Conservation (phyloP, 352 stramenopile species). For the Phytopythium vexans region DNA sequence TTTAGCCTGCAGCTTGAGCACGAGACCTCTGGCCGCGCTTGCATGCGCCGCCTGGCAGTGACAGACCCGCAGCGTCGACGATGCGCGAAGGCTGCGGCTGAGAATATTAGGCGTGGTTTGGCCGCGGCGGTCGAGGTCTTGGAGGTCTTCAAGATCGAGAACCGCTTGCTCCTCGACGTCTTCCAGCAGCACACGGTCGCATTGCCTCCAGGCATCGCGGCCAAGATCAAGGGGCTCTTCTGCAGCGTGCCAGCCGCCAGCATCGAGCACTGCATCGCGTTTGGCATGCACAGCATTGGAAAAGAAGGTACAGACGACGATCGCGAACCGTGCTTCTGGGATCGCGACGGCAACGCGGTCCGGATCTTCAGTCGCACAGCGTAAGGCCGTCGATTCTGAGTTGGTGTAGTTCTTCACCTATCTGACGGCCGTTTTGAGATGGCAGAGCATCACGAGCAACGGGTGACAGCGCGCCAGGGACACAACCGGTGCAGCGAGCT, state of each 20-base stretch:
- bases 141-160: conserved; percentile 83
- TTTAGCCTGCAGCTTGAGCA: conserved; percentile 66
- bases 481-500: conserved; percentile 12
- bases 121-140: conserved; percentile 44
- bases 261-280: conserved; percentile 58
- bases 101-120: conserved; percentile 68
- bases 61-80: conserved; percentile 51
- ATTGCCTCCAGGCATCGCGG: conserved; percentile 6
- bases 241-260: conserved; percentile 50
- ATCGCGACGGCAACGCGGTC: conserved; percentile 6
- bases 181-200: conserved; percentile 50
- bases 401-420: background rate
- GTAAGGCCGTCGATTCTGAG: conserved; percentile 4
- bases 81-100: conserved; percentile 59
- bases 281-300: conserved; percentile 39
- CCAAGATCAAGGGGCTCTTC: conserved; percentile 80
- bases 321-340: conserved; percentile 10
- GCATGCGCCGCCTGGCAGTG: conserved; percentile 39
- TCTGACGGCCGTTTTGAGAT: too few relatives aligned
- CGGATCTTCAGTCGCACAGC: conserved; percentile 36
- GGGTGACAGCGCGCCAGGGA: conserved; percentile 13
- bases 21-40: conserved; percentile 53
- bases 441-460: background rate
- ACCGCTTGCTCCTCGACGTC: conserved; percentile 43
- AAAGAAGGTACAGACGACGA: conserved; percentile 8